Evolutionary conservation across 192 early-diverging fungal species (phyloP).

Genomic region (Funneliformis mosseae): DNA sequence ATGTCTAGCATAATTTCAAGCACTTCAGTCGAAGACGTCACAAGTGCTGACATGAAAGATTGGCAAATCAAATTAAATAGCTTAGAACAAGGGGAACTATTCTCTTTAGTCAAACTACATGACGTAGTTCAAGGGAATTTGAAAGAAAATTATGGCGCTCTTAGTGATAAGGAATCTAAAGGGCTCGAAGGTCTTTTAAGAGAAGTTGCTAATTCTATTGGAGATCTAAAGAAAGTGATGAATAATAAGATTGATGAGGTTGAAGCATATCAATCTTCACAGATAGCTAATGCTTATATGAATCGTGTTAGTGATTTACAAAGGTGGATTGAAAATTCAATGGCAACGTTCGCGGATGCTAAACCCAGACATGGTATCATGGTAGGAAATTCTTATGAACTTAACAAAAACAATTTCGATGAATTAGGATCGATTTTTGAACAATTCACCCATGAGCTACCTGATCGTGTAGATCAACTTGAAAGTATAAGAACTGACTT

Average conservation of each 20-base stretch:
- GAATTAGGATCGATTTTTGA: constrained; percentile 7
- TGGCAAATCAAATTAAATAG: constrained; percentile 31
- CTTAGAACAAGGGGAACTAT: constrained; percentile 28
- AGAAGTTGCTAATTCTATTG: constrained; percentile 10
- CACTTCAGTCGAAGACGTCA: not conserved
- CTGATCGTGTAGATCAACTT: constrained; percentile 2
- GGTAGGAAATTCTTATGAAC: not conserved
- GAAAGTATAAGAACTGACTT: constrained; percentile 27
- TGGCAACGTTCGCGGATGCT: not conserved
- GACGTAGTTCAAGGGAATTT: constrained; percentile 21
- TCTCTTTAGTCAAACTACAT: constrained; percentile 23
- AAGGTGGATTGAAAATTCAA: constrained; percentile 16
- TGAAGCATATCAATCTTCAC: constrained; percentile 28
- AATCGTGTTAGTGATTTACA: constrained; percentile 21
- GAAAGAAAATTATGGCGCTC: constrained; percentile 3
- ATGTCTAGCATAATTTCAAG: not conserved
- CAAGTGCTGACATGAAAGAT: constrained; percentile 13
- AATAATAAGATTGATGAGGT: constrained; percentile 25
- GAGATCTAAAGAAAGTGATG: constrained; percentile 8
- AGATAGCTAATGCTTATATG: constrained; percentile 20
- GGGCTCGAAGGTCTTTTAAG: not conserved
- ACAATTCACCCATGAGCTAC: constrained; percentile 20
- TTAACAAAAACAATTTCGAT: constrained; percentile 20
- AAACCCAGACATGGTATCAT: constrained; percentile 21
- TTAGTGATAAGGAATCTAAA: constrained; percentile 27